Base-by-base conservation (phyloP, 2,329 filamentous ascomycete genomes). In the Fonsecaea erecta region DNA sequence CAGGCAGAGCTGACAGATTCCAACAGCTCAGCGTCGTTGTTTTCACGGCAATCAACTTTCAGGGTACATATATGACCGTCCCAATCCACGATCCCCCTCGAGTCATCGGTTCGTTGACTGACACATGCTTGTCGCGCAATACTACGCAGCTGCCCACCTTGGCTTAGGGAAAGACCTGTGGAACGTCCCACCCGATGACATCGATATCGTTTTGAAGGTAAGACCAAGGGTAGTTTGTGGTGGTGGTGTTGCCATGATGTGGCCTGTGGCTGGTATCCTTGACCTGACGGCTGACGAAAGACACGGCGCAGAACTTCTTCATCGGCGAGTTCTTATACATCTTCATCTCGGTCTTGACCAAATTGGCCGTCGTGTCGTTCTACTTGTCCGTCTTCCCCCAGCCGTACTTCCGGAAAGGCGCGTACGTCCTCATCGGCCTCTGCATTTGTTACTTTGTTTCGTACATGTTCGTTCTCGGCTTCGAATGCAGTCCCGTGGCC, bases 351-450 rank as follows among this genome's bases (percentile, higher is more conserved):
- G 74, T 80, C 1, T 73, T 84, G 28, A 76, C 83, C 16, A 85
- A 86, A 68, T 72, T 84, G 3, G 80, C 84, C 0, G 76, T 87
- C 26, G 74, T 87, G 0, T 77, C 83, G 70, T 85, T 87, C 73
- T 86, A 85, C 69, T 74, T 84, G 4, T 80, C 83, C 59, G 82
- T 87, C 62, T 87, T 87, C 66, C 82, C 82, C 0, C 71, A 74
- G 0, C 65, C 59, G 0, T 63, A 54, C 2, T 77, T 84, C 9
- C 77, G 78, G 14, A 57, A 40, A 24, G 24, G n/a, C 11, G 18
- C 18, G 14, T 74, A 73, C 5, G 53, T 82, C 12, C 75, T 85
- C 5, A 80, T 77, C 74, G 76, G 65, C n/a, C 76, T 83, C 60
- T 78, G 77, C 52, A 43, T 72, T 4, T 8, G 79, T 0, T 82